Evolutionary conservation across 1,284 basidiomycete species (phyloP), one percentile per base, ranked within the genome.

Genomic region (Ustilago hordei): DNA sequence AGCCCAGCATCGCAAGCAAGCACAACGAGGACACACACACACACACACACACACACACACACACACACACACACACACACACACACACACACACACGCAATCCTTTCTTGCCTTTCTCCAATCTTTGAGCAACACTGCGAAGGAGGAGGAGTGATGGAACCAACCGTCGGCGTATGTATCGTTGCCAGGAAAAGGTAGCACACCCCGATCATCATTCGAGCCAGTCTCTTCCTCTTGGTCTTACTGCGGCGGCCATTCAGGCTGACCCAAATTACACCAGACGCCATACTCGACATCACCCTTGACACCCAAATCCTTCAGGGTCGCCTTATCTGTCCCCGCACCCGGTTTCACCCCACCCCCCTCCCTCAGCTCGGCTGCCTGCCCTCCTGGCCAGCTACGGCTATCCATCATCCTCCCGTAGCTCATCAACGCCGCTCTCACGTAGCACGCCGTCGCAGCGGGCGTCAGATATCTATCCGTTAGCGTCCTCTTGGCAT

Each of bases 201-300:
- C 11, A 41, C 7, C 39, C 13, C 13, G 6, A 41, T 17, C 7
- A 17, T 15, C 12, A 41, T 15, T 6, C 12, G 13, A 6, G 13
- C 13, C 12, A 53, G 52, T 15, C 7, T 5, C 8, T 9, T 19
- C 31, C 19, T 28, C 23, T 36, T 17, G 23, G 23, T 28, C 9
- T 57, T 41, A 68, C 32, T 57, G 17, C 8, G 77, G 79, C 19
- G 78, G 76, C 79, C 79, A 81, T 31, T 79, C 70, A 1, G 79
- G 79, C 57, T 60, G 62, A 15, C 77, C 79, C 41, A 81, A 60
- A 38, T 75, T 69, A 4, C 9, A 19, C 80, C 80, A 81, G 7
- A 78, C 72, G 2, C 75, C 69, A n/a, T 62, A 55, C 69, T 81
- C 80, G 3, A 81, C 55, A 61, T 81, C 80, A 5, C 80, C 80